A percentile compares a stretch with the other conserved stretches of the same genome.
phyloP scores from a whole-genome alignment of 805 yeast genomes.

The Candida gorgasii region DNA sequence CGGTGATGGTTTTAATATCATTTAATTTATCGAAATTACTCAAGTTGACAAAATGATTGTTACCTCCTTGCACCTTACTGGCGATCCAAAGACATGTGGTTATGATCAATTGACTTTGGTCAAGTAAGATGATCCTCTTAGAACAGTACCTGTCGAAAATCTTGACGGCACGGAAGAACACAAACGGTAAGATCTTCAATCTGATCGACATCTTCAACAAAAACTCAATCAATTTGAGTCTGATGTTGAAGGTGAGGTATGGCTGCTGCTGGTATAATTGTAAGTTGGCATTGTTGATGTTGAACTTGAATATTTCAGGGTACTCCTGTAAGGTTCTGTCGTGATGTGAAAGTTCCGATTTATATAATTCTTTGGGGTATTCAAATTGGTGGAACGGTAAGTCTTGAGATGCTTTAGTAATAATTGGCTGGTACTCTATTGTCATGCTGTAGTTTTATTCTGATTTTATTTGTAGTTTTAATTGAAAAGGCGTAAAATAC shows the following conservation, averaged over 20 bases:
- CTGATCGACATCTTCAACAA: constrained; percentile 68
- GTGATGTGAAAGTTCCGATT: constrained; percentile 51
- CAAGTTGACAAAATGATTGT: constrained; percentile 61
- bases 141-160: constrained; percentile 91
- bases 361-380: constrained; percentile 52
- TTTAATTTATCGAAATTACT: constrained; percentile 23
- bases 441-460: constrained; percentile 1
- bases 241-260: constrained; percentile 70
- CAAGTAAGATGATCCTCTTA: constrained; percentile 76
- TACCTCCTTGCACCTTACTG: constrained; percentile 78
- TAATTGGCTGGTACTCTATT: constrained; percentile 1
- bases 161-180: constrained; percentile 67
- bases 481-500: neutral
- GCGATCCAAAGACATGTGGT: constrained; percentile 94
- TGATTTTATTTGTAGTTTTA: neutral
- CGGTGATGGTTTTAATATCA: constrained; percentile 33
- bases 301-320: constrained; percentile 46
- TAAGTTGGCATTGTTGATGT: constrained; percentile 47
- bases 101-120: constrained; percentile 87
- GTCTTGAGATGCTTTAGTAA: constrained; percentile 8
- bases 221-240: constrained; percentile 78
- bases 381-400: constrained; percentile 40
- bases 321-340: constrained; percentile 50
- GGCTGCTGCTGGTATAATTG: constrained; percentile 82
- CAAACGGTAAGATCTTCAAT: constrained; percentile 65